These are phyloP conservation scores for Leucosporidium creatinivorum DNA, from an alignment of 768 basidiomycete genomes.

Conservation along the genomic window DNA sequence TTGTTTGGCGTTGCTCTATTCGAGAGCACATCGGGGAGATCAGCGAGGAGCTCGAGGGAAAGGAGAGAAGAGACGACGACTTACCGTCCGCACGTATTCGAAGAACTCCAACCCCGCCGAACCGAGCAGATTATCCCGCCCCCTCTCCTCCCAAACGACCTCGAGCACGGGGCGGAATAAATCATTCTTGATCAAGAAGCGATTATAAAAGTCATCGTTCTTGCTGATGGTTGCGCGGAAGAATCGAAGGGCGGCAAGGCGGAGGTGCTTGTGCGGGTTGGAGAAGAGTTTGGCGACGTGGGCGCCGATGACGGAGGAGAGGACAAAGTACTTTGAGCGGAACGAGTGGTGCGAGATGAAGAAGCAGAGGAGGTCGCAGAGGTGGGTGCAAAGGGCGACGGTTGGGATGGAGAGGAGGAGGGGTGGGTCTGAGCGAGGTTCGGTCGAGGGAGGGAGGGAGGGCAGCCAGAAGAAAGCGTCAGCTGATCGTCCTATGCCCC, in stretches of 20 bases:
- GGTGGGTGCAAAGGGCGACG: constrained; percentile 68
- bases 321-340: constrained; percentile 81
- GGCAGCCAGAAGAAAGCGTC: constrained; percentile 9
- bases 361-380: constrained; percentile 84
- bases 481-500: too few relatives aligned
- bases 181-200: constrained; percentile 75
- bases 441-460: not conserved
- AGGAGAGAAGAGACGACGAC: not conserved
- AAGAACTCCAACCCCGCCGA: constrained; percentile 95
- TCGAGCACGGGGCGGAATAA: constrained; percentile 74
- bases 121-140: constrained; percentile 82
- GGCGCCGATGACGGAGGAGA: constrained; percentile 67
- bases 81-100: constrained; percentile 77
- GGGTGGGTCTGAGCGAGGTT: constrained; percentile 9
- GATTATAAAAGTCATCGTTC: constrained; percentile 57
- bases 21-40: constrained; percentile 39
- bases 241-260: constrained; percentile 86
- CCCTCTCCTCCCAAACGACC: constrained; percentile 66
- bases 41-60: not conserved
- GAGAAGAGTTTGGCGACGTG: constrained; percentile 70
- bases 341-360: constrained; percentile 84
- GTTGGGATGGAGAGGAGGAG: constrained; percentile 50
- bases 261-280: constrained; percentile 81
- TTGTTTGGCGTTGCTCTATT: constrained; percentile 73
- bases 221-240: constrained; percentile 77